Base-by-base conservation (phyloP, 164 flowering plant genomes). In the Brasenia schreberi region DNA sequence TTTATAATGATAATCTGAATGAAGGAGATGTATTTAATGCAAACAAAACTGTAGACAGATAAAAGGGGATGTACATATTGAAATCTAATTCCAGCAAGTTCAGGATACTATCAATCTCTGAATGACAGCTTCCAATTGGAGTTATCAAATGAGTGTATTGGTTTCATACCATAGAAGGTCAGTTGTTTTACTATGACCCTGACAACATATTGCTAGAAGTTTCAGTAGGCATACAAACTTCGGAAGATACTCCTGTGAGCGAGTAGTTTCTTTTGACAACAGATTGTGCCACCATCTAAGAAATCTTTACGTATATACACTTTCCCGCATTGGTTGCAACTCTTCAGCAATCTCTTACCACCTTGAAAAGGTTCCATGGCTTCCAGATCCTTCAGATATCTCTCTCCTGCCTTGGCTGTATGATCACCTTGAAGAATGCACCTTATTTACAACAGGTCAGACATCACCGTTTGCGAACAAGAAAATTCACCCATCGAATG, bases 381-480 rank as follows among this genome's bases (percentile, higher is more conserved):
- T 49, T 14, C 56, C 6, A 49, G 16, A 49, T 49, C 16, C 56
- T 14, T 14, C 56, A 49, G 0, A 49, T 9, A 49, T 49, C 56
- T 49, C 56, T 49, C 56, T 14, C 12, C 10, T 9, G 16, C 56
- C 10, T 49, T 14, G 56, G 10, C 16, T 49, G 56, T 14, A 49
- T 49, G 56, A 33, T 33, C 39, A 33, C 0, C 56, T 49, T 49
- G 56, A 49, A 49, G 12, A 49, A 58, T 64, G 42, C 67, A 64
- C 69, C 66, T 71, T 80, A 81, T 83, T 66, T 79, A 82, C 83
- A 82, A 75, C 73, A 77, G 65, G 56, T 49, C 56, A 49, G 16
- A 14, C 56, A 49, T 49, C 56, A 67, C 65, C 59, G 16, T 33
- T 63, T 68, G 43, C 59, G 61, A 27, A 70, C 16, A 56, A 53